Evolutionary conservation across 2,329 filamentous ascomycete genomes (phyloP), one percentile per base, ranked within the genome.

Genomic region (Didymella glomerata): DNA sequence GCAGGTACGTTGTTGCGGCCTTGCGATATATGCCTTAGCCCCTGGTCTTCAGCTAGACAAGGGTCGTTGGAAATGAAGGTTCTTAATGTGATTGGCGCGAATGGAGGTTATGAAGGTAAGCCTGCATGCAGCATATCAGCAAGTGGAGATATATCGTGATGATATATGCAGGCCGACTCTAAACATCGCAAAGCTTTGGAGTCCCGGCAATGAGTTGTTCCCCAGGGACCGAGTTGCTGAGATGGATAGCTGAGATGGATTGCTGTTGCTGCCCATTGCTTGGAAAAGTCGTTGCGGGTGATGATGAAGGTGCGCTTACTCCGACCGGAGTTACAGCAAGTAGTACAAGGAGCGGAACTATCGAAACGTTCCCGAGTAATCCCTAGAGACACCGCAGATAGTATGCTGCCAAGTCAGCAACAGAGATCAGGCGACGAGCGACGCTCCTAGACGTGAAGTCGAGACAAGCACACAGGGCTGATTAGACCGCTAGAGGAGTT

Each of bases 271-370:
- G 45, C 45, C 20, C 46, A 27, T 27, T 9, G 8, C 22, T 13
- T 27, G 20, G 11, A 13, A 27, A 10, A 2, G 8, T 18, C 7
- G 4, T 18, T n/a, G 32, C 6, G 3, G 28, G 5, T 48, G 46
- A 48, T 38, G 32, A 48, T 9, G 18, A 48, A 32, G 46, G 46
- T 3, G 46, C 46, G 14, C 32, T 34, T 48, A 48, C 22, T 47
- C 44, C n/a, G 44, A 46, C 25, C 44, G 28, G 24, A 16, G 20
- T 4, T 11, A 24, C 38, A 41, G 20, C 18, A 4, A 14, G 20
- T 16, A 41, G 20, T 13, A 11, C 3, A 6, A 1, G 1, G 7
- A 2, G 20, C 22, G 36, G n/a, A 3, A 16, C 11, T 14, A 14
- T 24, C 20, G 11, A 16, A 10, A 1, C 11, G 4, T 41, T 22